These are phyloP conservation scores for Russula lepida DNA, from an alignment of 768 basidiomycete species.

Conservation along the genomic window DNA sequence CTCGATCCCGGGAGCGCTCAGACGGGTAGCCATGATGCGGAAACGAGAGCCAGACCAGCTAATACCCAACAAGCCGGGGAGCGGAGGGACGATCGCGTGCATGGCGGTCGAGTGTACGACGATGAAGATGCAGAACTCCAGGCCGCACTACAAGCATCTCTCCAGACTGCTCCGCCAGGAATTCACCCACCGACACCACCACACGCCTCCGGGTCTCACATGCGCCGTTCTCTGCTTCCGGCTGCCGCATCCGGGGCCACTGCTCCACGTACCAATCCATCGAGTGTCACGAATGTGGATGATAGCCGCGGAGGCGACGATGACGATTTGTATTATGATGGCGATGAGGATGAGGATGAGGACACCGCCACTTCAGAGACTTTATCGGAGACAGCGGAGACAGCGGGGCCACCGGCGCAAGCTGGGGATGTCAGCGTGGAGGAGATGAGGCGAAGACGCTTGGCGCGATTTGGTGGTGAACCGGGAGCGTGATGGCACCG, in stretches of 20 bases:
- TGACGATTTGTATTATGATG: neutral
- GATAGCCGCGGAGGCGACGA: neutral
- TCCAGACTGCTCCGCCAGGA: constrained; percentile 53
- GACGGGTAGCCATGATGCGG: constrained; percentile 20
- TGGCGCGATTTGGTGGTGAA: constrained; percentile 26
- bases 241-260: neutral
- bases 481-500: neutral
- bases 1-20: neutral
- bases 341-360: too few species aligned
- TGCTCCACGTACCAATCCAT: neutral
- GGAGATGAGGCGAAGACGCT: constrained; percentile 29
- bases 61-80: neutral
- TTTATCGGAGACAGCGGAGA: constrained; percentile 4
- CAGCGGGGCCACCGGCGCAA: too few species aligned
- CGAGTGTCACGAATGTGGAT: neutral
- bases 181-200: constrained; percentile 32
- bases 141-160: constrained; percentile 77
- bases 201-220: constrained; percentile 6
- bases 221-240: constrained; percentile 6
- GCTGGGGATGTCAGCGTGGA: constrained; percentile 22
- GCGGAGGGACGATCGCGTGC: neutral
- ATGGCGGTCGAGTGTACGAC: constrained; percentile 50
- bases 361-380: constrained; percentile 14
- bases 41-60: constrained; percentile 5
- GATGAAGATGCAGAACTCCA: constrained; percentile 86